phyloP scores from a whole-genome alignment of 2,329 filamentous ascomycete genomes.

The Penicillium sp. region DNA sequence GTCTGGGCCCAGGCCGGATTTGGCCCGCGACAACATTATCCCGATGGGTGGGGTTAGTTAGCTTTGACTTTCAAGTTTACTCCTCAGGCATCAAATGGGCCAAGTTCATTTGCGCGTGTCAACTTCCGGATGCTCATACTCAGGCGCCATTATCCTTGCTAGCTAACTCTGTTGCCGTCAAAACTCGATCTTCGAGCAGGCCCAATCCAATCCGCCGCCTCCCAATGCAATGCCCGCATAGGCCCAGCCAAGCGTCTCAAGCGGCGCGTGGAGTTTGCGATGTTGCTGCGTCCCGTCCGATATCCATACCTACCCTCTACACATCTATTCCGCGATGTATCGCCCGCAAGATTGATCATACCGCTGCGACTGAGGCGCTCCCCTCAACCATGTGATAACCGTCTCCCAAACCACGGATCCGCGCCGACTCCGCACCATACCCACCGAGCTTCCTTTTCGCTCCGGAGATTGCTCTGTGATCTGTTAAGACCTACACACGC shows the following conservation, averaged over 20 bases:
- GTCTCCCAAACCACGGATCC: background rate
- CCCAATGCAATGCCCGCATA: constrained; percentile 3
- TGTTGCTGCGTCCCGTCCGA: constrained; percentile 7
- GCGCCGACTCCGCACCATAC: background rate
- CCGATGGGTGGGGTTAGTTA: background rate
- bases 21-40: no score
- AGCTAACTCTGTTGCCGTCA: no score
- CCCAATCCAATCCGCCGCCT: background rate
- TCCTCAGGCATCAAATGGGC: no score
- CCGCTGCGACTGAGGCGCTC: background rate
- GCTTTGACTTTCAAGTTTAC: no score
- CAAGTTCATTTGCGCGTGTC: background rate
- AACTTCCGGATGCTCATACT: background rate
- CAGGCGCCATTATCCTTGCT: background rate
- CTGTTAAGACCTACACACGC: background rate
- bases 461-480: background rate
- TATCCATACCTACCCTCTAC: constrained; percentile 1
- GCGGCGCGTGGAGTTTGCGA: constrained; percentile 1
- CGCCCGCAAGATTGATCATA: background rate
- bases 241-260: background rate
- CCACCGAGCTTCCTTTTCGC: background rate
- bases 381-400: background rate
- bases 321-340: background rate
- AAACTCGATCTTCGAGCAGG: no score
- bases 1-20: no score